Base-by-base conservation (phyloP, 352 stramenopile species). In the Phytophthora uliginosa region DNA sequence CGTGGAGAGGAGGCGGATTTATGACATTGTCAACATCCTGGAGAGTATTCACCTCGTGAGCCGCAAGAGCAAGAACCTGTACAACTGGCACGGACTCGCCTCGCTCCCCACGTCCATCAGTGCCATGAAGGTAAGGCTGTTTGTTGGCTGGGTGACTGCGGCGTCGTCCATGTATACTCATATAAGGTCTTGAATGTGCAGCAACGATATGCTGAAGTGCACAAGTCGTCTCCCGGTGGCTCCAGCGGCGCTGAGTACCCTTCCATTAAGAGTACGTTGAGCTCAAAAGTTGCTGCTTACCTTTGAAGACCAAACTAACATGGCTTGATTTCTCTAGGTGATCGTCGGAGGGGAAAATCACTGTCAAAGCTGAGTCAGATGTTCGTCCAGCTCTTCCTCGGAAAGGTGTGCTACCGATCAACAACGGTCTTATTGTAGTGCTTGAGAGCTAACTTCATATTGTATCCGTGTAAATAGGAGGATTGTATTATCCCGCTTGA, bases 1-100 rank as follows among this genome's bases (percentile, higher is more conserved):
- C 2, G 96, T 99, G 0, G 97, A 98, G 74, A 86, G 97, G 48
- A 85, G 97, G 45, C 83, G 97, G 18, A 99, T 99, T 59, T 99
- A 99, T 74, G 97, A 99, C 78, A 98, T 99, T 48, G 96, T 99
- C 54, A 99, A 99, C 75, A 99, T 99, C 76, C 84, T 99, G 31
- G 97, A 99, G 74, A 97, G 91, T 56, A 93, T 99, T 45, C 85
- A 96, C 34, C 91, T 99, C 28, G 95, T 99, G 6, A 96, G 86
- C 31, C 94, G 97, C n/a, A 96, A 98, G 67, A 96, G 94, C 64
- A 99, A 99, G 79, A 99, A 99, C 70, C 89, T 97, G 2, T 99
- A 99, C 85, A 93, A 95, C 54, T 98, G 91, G 91, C 89, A 97
- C 57, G 91, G 91, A 10, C 67, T 95, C 8, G 63, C 73, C 24